A percentile compares a stretch with the other conserved stretches of the same genome.
Evolutionary conservation across 1,284 basidiomycete genomes (phyloP).

Genomic region (Papiliotrema flavescens): DNA sequence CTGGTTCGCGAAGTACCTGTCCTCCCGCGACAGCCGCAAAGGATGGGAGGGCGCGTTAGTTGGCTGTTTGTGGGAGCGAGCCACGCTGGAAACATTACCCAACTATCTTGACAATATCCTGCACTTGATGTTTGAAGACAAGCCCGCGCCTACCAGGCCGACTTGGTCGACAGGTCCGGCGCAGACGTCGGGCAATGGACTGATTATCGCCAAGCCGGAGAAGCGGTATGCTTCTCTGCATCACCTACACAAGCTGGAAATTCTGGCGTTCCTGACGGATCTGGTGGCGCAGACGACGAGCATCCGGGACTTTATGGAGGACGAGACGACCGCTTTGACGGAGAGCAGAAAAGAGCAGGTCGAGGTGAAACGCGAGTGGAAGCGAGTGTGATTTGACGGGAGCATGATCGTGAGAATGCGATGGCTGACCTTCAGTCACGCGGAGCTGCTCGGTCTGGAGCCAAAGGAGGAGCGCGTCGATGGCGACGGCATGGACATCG

Average conservation of each 20-base stretch:
- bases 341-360: slow-evolving; percentile 92
- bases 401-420: neutral
- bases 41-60: slow-evolving; percentile 77
- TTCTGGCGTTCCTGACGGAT: slow-evolving; percentile 84
- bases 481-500: slow-evolving; percentile 56
- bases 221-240: slow-evolving; percentile 72
- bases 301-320: slow-evolving; percentile 83
- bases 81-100: slow-evolving; percentile 69
- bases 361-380: slow-evolving; percentile 83
- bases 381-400: slow-evolving; percentile 65
- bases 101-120: slow-evolving; percentile 69
- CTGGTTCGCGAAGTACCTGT: slow-evolving; percentile 38
- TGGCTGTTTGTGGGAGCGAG: slow-evolving; percentile 87
- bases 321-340: slow-evolving; percentile 82
- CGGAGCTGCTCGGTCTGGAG: slow-evolving; percentile 44
- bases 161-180: slow-evolving; percentile 46
- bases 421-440: slow-evolving; percentile 31
- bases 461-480: slow-evolving; percentile 35
- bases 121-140: slow-evolving; percentile 62
- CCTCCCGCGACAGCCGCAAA: slow-evolving; percentile 37
- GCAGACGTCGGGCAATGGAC: slow-evolving; percentile 39
- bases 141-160: slow-evolving; percentile 43
- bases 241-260: slow-evolving; percentile 73
- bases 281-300: slow-evolving; percentile 83
- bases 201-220: slow-evolving; percentile 51